Percentiles rank a stretch among this genome's conserved stretches.
phyloP scores from a whole-genome alignment of 352 stramenopile genomes.

The Globisporangium parvum region DNA sequence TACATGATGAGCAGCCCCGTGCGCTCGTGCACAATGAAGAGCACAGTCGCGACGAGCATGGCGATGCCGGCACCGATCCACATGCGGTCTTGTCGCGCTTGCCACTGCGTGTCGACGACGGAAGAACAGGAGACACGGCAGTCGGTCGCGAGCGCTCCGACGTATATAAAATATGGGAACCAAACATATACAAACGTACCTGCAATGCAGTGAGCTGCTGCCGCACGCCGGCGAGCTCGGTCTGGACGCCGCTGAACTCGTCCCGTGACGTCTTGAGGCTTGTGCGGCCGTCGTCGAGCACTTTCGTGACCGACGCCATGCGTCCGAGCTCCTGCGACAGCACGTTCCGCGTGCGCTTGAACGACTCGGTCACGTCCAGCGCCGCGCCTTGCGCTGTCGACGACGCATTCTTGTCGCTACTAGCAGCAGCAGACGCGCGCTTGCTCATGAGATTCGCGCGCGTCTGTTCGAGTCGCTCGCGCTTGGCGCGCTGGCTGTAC shows the following conservation, averaged over 20 bases:
- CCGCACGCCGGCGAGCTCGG: conserved; percentile 48
- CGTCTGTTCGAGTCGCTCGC: conserved; percentile 46
- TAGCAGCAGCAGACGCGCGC: background rate
- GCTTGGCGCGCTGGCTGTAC: conserved; percentile 59
- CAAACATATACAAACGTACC: too few relatives aligned
- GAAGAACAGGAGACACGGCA: background rate
- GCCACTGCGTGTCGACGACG: conserved; percentile 39
- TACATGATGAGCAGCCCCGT: conserved; percentile 65
- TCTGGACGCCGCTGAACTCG: conserved; percentile 51
- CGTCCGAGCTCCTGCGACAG: conserved; percentile 74
- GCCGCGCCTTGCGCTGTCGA: conserved; percentile 23
- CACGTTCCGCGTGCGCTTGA: conserved; percentile 58
- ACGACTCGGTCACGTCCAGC: conserved; percentile 49
- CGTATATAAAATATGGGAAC: too few relatives aligned
- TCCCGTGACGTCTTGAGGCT: conserved; percentile 58
- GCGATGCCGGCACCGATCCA: conserved; percentile 68
- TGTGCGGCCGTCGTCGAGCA: conserved; percentile 57
- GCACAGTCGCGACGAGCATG: conserved; percentile 52
- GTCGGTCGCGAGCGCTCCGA: background rate
- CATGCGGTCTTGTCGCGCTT: conserved; percentile 67
- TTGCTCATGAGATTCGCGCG: conserved; percentile 38
- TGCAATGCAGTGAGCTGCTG: conserved; percentile 53
- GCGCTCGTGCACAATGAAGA: conserved; percentile 74
- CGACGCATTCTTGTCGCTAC: conserved; percentile 11
- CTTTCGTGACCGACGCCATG: conserved; percentile 52